Conservation (phyloP, 176 grass and related monocot genomes). For the Pontederia paniculata region DNA sequence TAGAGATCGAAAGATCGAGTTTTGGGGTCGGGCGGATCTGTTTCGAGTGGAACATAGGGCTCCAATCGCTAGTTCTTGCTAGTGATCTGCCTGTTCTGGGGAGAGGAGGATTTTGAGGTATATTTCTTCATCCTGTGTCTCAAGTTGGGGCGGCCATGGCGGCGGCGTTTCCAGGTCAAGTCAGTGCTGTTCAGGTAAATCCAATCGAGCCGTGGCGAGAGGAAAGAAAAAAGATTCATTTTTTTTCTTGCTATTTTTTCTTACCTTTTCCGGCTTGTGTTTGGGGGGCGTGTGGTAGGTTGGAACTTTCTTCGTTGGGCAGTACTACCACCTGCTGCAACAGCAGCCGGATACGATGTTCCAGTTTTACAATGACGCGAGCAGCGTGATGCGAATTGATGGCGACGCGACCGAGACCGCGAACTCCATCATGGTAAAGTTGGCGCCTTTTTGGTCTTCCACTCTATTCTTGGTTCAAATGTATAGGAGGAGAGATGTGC, state of each 20-base stretch:
- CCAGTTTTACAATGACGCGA: constrained; percentile 82
- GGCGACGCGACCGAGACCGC: constrained; percentile 35
- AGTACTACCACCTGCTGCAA: constrained; percentile 84
- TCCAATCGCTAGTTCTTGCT: too few relatives aligned
- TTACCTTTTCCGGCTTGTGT: not conserved
- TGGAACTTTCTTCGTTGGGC: constrained; percentile 63
- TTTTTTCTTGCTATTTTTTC: not conserved
- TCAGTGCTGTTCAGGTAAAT: constrained; percentile 16
- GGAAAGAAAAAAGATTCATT: not conserved
- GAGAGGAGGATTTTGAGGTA: too few relatives aligned
- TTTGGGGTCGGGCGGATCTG: too few relatives aligned
- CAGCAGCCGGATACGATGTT: constrained; percentile 55
- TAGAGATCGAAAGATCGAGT: too few relatives aligned
- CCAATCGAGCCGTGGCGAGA: too few relatives aligned
- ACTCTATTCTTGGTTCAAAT: too few relatives aligned
- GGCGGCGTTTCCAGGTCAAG: constrained; percentile 2
- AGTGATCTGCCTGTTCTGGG: too few relatives aligned
- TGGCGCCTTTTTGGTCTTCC: not conserved
- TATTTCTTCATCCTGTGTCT: too few relatives aligned
- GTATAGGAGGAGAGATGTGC: too few relatives aligned
- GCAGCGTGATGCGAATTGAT: constrained; percentile 73
- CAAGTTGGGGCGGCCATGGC: not conserved
- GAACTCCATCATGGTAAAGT: constrained; percentile 46
- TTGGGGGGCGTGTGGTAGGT: constrained; percentile 32
- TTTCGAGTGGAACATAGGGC: too few relatives aligned